A percentile compares a stretch with the other conserved stretches of the same genome.
Evolutionary conservation across 1,139 yeast genomes (phyloP).

Genomic region (Saccharomyces hybrid): DNA sequence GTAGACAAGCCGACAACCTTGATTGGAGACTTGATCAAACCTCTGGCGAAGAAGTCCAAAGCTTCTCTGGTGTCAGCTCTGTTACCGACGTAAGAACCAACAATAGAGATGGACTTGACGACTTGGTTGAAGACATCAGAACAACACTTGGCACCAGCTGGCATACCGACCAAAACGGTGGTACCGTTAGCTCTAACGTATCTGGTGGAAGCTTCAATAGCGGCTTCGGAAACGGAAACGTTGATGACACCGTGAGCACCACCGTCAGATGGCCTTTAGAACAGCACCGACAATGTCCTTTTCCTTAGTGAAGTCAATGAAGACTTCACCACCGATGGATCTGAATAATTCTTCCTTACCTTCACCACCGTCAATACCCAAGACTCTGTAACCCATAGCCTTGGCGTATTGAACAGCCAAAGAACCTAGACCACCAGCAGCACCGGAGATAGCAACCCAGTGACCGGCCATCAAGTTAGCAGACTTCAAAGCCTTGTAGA

Average conservation of each 20-base stretch:
- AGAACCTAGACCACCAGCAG: conserved; percentile 63
- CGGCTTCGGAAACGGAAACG: conserved; percentile 52
- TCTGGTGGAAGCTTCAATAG: conserved; percentile 47
- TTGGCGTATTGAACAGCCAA: conserved; percentile 56
- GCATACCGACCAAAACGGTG: conserved; percentile 56
- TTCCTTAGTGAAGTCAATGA: conserved; percentile 45
- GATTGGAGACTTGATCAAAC: conserved; percentile 52
- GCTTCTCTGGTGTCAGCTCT: conserved; percentile 63
- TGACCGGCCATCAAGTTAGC: conserved; percentile 49
- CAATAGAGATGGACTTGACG: conserved; percentile 45
- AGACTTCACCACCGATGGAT: conserved; percentile 50
- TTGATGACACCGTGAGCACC: conserved; percentile 59
- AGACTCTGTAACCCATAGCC: conserved; percentile 57
- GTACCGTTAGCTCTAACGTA: conserved; percentile 54
- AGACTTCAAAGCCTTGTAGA: conserved; percentile 58
- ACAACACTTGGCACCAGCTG: conserved; percentile 49
- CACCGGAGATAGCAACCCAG: conserved; percentile 61
- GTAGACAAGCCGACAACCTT: conserved; percentile 52
- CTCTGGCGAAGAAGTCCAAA: conserved; percentile 54
- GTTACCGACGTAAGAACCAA: conserved; percentile 60
- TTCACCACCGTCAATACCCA: conserved; percentile 57
- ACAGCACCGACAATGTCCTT: conserved; percentile 47
- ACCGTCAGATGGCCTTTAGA: conserved; percentile 44
- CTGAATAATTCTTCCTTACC: conserved; percentile 47
- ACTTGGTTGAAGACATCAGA: conserved; percentile 50